Base-by-base conservation (phyloP, 345 rosid species). In the Conringia planisiliqua region DNA sequence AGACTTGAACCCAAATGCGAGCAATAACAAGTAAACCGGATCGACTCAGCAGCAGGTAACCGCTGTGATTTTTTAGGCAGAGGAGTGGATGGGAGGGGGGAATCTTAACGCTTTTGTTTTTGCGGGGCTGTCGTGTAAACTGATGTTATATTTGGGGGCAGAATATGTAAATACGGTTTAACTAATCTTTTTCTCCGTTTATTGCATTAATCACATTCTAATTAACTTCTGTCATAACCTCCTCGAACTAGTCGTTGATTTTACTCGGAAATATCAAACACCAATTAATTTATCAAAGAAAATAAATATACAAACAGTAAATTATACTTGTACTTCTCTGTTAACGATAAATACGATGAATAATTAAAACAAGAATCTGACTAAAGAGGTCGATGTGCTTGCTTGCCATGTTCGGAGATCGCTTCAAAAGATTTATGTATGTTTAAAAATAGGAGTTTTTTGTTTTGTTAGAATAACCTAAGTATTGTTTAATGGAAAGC, bases 1-100 rank as follows among this genome's bases (percentile, higher is more conserved):
- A 82, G 76, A 66, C 77, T 63, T 64, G 66, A 66, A 75, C 73
- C 79, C 70, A 78, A 82, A 62, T 68, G 55, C 40, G 75, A 76
- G 58, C 48, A 44, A 16, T 9, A 55, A 39, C 13, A 48, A 63
- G 40, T 55, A 7, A 70, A 76, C 71, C 73, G 73, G 57, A 18
- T 42, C 3, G 16, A 14, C 17, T 52, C 32, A 48, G 33, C 5
- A 48, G 69, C 7, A 1, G 42, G 42, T 48, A 36, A 36, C 68
- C 51, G 68, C 13, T 60, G 7, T 10, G 36, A 12, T 10, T 71
- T 1, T 35, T 60, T 38, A 72, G 43, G 52, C 59, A 38, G 65
- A 36, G 2, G 58, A n/a, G n/a, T n/a, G n/a, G n/a, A n/a, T n/a
- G n/a, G n/a, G n/a, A n/a, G 9, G 69, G 46, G 63, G 1, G 22